phyloP scores from a whole-genome alignment of 2,329 filamentous ascomycete genomes.

The Hortaea werneckii region DNA sequence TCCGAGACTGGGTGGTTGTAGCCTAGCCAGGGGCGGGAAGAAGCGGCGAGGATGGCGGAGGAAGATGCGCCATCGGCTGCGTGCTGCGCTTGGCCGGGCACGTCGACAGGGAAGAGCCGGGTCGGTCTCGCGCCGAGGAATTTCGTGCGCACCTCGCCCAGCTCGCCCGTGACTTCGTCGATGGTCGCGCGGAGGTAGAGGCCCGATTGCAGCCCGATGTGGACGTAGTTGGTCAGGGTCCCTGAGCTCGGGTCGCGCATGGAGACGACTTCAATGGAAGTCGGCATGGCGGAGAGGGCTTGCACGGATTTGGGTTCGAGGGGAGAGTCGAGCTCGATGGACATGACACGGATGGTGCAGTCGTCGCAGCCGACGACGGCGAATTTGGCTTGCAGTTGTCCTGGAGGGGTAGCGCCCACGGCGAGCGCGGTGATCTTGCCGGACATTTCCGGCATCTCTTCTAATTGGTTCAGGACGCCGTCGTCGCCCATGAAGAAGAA shows the following conservation, averaged over 20 bases:
- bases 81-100: conserved; percentile 65
- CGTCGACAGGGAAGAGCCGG: conserved; percentile 81
- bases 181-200: conserved; percentile 92
- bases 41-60: conserved; percentile 60
- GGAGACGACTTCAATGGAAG: conserved; percentile 78
- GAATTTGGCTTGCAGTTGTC: conserved; percentile 79
- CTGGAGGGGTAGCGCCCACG: conserved; percentile 83
- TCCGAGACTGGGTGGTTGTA: conserved; percentile 83
- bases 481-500: conserved; percentile 97
- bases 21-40: conserved; percentile 89
- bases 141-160: conserved; percentile 87
- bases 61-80: background rate
- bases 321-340: conserved; percentile 54
- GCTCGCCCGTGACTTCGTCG: conserved; percentile 88
- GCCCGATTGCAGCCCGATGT: conserved; percentile 91
- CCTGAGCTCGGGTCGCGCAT: conserved; percentile 92
- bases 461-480: conserved; percentile 62
- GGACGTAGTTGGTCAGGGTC: conserved; percentile 80
- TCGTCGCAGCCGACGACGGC: conserved; percentile 95
- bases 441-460: conserved; percentile 90
- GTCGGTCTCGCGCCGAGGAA: conserved; percentile 88
- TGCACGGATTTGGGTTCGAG: conserved; percentile 92
- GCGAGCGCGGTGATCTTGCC: conserved; percentile 93
- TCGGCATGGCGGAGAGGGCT: conserved; percentile 81
- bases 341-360: conserved; percentile 73